These are phyloP conservation scores for Flaveria ramosissima DNA, from an alignment of 129 eudicot species.

Conservation along the genomic window DNA sequence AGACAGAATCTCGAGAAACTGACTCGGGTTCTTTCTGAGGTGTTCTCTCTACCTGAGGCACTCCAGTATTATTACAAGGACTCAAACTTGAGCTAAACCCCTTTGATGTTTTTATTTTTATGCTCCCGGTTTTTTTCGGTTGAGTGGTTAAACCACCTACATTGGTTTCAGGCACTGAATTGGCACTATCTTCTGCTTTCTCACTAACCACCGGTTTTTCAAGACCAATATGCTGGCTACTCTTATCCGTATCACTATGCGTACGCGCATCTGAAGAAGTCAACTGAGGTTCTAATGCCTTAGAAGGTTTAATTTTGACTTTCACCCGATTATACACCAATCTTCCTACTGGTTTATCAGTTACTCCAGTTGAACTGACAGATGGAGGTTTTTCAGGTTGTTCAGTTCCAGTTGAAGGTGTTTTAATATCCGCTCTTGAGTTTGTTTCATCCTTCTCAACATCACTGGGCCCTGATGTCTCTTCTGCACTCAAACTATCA, in stretches of 20 bases:
- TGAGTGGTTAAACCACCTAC: slow-evolving; percentile 31
- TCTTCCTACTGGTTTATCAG: slow-evolving; percentile 48
- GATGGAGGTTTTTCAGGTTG: slow-evolving; percentile 53
- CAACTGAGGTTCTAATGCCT: slow-evolving; percentile 53
- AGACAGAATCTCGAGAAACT: slow-evolving; percentile 33
- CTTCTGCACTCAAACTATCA: slow-evolving; percentile 49
- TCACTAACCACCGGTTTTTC: slow-evolving; percentile 58
- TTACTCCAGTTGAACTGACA: slow-evolving; percentile 37
- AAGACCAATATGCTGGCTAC: slow-evolving; percentile 51
- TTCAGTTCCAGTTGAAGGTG: slow-evolving; percentile 51
- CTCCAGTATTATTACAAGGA: slow-evolving; percentile 54
- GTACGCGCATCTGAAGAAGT: slow-evolving; percentile 59
- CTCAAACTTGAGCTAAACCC: slow-evolving; percentile 59
- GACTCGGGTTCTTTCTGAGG: slow-evolving; percentile 24
- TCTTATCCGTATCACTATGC: slow-evolving; percentile 72
- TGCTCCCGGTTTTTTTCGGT: slow-evolving; percentile 59
- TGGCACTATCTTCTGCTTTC: slow-evolving; percentile 78
- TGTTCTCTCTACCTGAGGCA: slow-evolving; percentile 44
- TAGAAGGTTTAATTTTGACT: slow-evolving; percentile 74
- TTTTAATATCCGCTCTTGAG: slow-evolving; percentile 54
- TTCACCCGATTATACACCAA: slow-evolving; percentile 80
- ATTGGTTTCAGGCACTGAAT: slow-evolving; percentile 57
- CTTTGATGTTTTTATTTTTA: slow-evolving; percentile 70
- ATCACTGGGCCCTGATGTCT: slow-evolving; percentile 50
- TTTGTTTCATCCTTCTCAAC: slow-evolving; percentile 54